Evolutionary conservation across 768 basidiomycete genomes (phyloP).

Genomic region (Boletus reticulatus): DNA sequence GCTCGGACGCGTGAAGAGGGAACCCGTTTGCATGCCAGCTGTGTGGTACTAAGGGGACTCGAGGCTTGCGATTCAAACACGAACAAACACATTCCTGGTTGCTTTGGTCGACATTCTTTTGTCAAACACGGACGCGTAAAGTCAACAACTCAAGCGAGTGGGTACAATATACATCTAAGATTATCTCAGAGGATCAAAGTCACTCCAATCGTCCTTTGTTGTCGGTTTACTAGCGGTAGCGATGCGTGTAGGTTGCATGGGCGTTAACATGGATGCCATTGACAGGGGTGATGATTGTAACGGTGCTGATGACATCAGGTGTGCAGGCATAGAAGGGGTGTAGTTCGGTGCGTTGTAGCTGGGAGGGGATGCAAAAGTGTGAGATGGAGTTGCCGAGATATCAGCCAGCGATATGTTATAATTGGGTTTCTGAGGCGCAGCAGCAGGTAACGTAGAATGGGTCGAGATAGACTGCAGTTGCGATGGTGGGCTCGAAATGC

Average conservation of each 20-base stretch:
- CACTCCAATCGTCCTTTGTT: constrained; percentile 72
- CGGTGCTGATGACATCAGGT: constrained; percentile 31
- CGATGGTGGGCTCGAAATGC: constrained; percentile 18
- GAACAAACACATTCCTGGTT: constrained; percentile 13
- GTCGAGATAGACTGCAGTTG: constrained; percentile 19
- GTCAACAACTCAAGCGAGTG: background rate
- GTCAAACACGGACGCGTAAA: background rate
- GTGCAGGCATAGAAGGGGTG: constrained; percentile 19
- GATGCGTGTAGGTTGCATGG: constrained; percentile 50
- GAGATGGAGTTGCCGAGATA: constrained; percentile 21
- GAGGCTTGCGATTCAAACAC: constrained; percentile 20
- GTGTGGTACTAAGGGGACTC: background rate
- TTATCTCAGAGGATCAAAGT: constrained; percentile 66
- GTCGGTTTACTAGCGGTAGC: constrained; percentile 42
- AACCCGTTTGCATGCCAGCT: constrained; percentile 10
- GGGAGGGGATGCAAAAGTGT: constrained; percentile 7
- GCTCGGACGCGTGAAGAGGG: background rate
- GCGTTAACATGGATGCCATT: constrained; percentile 56
- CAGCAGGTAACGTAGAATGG: constrained; percentile 4
- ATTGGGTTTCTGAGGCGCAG: constrained; percentile 45
- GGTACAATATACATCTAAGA: constrained; percentile 4
- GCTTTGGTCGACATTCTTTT: too few relatives aligned
- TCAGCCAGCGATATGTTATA: constrained; percentile 51
- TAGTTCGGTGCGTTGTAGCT: constrained; percentile 16
- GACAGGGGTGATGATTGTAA: constrained; percentile 29